Evolutionary conservation across 2,329 filamentous ascomycete species (phyloP).

Genomic region (Colletotrichum zoysiae): DNA sequence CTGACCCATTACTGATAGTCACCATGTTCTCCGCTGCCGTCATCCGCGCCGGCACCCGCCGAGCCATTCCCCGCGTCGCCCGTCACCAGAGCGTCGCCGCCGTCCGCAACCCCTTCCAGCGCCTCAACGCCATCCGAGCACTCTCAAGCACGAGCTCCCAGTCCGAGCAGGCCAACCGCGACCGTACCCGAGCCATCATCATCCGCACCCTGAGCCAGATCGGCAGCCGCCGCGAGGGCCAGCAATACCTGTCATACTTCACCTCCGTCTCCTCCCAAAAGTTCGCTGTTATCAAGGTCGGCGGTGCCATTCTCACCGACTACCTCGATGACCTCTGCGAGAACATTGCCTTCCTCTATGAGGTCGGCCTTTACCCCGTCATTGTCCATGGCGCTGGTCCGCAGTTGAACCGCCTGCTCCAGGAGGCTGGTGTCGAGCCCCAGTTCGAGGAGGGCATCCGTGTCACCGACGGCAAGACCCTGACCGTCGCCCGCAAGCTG

Average conservation of each 20-base stretch:
- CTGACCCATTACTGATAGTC: conserved; percentile 25
- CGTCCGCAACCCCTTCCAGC: conserved; percentile 43
- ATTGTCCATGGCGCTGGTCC: conserved; percentile 96
- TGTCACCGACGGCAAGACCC: conserved; percentile 94
- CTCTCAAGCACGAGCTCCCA: conserved; percentile 51
- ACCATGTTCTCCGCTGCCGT: conserved; percentile 60
- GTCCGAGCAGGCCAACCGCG: conserved; percentile 56
- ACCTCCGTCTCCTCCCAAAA: conserved; percentile 96
- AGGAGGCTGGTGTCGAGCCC: conserved; percentile 92
- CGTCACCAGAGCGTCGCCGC: conserved; percentile 43
- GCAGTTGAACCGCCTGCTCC: conserved; percentile 91
- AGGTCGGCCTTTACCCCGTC: conserved; percentile 94
- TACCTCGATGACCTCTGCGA: conserved; percentile 92
- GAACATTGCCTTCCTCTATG: conserved; percentile 90
- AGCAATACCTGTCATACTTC: conserved; percentile 98
- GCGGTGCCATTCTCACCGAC: conserved; percentile 94
- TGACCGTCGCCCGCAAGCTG: conserved; percentile 89
- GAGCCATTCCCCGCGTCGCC: conserved; percentile 51
- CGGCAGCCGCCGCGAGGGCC: conserved; percentile 93
- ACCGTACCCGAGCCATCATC: conserved; percentile 81
- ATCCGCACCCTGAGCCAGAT: conserved; percentile 95
- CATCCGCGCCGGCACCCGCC: conserved; percentile 59
- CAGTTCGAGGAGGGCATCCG: conserved; percentile 97
- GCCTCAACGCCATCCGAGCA: conserved; percentile 46
- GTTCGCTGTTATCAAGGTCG: conserved; percentile 98